Conservation (phyloP, 371 early-diverging fungal species). For the Mucor mucedo region DNA sequence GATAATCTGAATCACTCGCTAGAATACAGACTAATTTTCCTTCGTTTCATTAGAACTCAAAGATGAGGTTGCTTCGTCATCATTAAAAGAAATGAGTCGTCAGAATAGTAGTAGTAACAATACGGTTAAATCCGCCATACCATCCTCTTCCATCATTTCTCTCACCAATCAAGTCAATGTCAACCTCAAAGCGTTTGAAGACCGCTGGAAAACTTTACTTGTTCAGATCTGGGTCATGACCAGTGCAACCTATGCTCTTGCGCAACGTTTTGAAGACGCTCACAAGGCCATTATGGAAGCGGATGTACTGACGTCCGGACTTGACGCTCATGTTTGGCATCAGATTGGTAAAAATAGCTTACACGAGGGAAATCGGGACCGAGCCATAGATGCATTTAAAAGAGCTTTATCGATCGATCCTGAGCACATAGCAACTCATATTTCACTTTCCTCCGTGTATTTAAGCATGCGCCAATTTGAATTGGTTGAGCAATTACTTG, state of each 20-base stretch:
- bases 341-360: conserved; percentile 11
- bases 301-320: conserved; percentile 11
- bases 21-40: too few species aligned
- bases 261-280: conserved; percentile 18
- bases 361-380: neutral
- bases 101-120: conserved; percentile 1
- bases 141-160: too few species aligned
- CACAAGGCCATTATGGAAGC: conserved; percentile 20
- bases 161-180: neutral
- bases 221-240: conserved; percentile 24
- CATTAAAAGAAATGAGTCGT: neutral
- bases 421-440: conserved; percentile 34
- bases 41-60: neutral
- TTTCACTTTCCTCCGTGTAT: conserved; percentile 33
- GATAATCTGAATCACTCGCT: too few species aligned
- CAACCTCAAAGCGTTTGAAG: neutral
- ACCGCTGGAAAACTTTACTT: conserved; percentile 17
- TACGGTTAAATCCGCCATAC: neutral
- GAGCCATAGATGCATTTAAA: conserved; percentile 40
- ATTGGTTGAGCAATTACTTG: conserved; percentile 39
- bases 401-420: conserved; percentile 38
- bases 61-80: neutral
- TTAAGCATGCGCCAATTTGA: conserved; percentile 28
- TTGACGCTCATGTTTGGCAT: conserved; percentile 25
- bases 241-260: conserved; percentile 15